These are phyloP conservation scores for Viola odorata DNA, from an alignment of 345 rosid genomes.

Conservation along the genomic window DNA sequence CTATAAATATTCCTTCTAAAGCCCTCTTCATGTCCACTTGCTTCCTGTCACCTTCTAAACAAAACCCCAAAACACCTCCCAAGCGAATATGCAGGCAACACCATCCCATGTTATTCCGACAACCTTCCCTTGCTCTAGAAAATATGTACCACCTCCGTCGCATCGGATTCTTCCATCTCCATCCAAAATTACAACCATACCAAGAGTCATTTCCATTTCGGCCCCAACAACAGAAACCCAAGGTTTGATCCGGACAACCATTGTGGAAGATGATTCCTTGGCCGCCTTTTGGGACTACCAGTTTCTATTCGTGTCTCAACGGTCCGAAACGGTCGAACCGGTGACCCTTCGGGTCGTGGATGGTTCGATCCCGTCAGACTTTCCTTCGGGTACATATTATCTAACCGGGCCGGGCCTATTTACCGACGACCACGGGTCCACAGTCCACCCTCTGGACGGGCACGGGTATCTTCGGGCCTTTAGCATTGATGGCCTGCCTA, in stretches of 20 bases:
- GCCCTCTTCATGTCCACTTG: not conserved
- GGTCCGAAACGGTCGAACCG: conserved; percentile 50
- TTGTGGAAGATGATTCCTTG: conserved; percentile 31
- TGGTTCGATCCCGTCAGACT: conserved; percentile 59
- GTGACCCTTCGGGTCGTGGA: conserved; percentile 38
- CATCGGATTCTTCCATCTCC: conserved; percentile 23
- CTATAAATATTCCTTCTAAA: not conserved
- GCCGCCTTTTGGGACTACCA: conserved; percentile 88
- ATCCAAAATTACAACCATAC: conserved; percentile 22
- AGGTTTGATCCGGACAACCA: conserved; percentile 11
- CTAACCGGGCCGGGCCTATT: conserved; percentile 82
- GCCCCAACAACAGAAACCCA: conserved; percentile 19
- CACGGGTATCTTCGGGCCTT: conserved; percentile 88
- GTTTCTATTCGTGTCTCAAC: conserved; percentile 68
- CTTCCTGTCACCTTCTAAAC: not conserved
- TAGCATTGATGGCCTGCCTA: conserved; percentile 32
- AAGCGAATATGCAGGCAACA: conserved; percentile 36
- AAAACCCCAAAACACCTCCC: conserved; percentile 1
- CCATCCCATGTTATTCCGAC: conserved; percentile 27
- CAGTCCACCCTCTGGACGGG: conserved; percentile 88
- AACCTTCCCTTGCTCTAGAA: conserved; percentile 29
- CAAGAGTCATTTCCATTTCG: conserved; percentile 47
- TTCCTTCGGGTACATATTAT: conserved; percentile 83
- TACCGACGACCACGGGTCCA: conserved; percentile 79
- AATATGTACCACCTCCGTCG: conserved; percentile 22